Conservation (phyloP, 257 asterid genomes). For the Scutellaria barbata region DNA sequence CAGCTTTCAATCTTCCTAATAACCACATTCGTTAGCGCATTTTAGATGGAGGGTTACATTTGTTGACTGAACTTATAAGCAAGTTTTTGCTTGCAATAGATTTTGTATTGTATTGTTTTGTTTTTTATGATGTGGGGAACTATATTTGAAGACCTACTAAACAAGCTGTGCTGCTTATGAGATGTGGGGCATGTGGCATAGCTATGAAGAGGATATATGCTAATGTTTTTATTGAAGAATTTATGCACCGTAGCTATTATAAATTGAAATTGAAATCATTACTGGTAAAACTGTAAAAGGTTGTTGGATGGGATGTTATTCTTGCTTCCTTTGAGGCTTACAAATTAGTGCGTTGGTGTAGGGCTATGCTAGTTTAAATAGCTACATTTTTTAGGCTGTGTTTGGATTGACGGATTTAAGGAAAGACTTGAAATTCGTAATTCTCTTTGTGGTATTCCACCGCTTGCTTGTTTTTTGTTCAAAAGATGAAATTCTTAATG, state of each 20-base stretch:
- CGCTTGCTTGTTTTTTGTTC: too few relatives aligned
- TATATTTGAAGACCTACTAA: slow-evolving; percentile 7
- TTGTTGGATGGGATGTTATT: neutral
- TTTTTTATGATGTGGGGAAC: neutral
- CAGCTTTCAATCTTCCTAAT: too few relatives aligned
- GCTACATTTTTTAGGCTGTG: neutral
- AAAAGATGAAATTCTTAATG: too few relatives aligned
- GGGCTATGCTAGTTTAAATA: neutral
- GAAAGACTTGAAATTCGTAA: too few relatives aligned
- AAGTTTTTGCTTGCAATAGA: slow-evolving; percentile 23
- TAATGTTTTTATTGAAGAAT: too few relatives aligned
- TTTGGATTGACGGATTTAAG: too few relatives aligned
- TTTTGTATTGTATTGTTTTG: slow-evolving; percentile 15
- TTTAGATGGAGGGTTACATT: slow-evolving; percentile 11
- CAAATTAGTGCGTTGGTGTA: neutral
- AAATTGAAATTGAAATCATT: neutral
- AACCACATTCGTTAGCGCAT: too few relatives aligned
- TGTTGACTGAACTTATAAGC: neutral
- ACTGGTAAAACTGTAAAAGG: neutral
- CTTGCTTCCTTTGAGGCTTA: neutral
- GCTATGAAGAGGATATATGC: neutral
- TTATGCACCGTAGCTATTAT: too few relatives aligned
- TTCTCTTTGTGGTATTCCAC: too few relatives aligned
- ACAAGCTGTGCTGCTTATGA: neutral
- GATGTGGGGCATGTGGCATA: neutral